Conservation (phyloP, 23 red algal species). For the Gracilariopsis chorda region DNA sequence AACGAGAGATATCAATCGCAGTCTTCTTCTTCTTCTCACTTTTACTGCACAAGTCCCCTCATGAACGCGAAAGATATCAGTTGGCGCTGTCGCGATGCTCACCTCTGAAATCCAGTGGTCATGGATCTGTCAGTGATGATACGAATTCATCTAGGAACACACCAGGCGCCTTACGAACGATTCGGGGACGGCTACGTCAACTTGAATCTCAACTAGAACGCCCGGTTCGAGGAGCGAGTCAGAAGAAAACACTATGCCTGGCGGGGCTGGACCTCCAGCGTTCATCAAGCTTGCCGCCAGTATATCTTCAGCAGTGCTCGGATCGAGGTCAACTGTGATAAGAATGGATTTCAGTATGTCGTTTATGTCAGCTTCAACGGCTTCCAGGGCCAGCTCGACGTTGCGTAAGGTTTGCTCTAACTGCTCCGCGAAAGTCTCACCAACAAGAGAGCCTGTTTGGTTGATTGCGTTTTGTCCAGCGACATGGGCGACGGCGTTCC, state of each 20-base stretch:
- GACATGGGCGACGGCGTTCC: conserved; percentile 16
- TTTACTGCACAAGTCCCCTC: too few relatives aligned
- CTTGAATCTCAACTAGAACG: background rate
- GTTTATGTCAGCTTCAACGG: background rate
- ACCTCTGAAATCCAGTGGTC: too few relatives aligned
- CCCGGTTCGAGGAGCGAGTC: background rate
- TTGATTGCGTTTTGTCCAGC: conserved; percentile 21
- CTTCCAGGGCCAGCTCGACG: background rate
- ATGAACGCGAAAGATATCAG: too few relatives aligned
- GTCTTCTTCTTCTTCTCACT: too few relatives aligned
- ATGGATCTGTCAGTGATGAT: too few relatives aligned
- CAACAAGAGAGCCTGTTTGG: background rate
- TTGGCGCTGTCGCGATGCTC: too few relatives aligned
- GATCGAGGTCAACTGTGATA: background rate
- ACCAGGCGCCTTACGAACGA: background rate
- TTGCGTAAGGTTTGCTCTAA: background rate
- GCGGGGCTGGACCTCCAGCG: background rate
- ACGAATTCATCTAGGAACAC: background rate
- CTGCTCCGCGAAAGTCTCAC: conserved; percentile 6
- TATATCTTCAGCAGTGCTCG: background rate
- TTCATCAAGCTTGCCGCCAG: background rate
- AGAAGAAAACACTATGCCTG: background rate
- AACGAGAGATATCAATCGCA: too few relatives aligned
- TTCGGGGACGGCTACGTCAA: conserved; percentile 5
- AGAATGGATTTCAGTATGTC: conserved; percentile 13